Conservation (phyloP, 2,329 filamentous ascomycete genomes). For the Zymoseptoria crescenta region DNA sequence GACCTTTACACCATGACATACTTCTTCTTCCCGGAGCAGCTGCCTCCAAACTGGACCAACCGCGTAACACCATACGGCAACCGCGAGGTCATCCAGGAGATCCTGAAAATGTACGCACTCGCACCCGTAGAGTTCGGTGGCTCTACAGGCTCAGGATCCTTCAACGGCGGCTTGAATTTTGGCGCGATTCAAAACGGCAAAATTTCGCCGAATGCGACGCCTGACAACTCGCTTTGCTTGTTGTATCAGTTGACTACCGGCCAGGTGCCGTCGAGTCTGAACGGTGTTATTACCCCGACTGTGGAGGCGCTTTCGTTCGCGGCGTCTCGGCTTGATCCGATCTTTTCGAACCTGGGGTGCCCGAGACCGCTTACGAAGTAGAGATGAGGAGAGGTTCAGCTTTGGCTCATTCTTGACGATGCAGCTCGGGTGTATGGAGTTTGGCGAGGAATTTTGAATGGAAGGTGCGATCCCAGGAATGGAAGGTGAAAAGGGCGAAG, state of each 20-base stretch:
- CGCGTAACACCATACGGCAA: conserved; percentile 31
- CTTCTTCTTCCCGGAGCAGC: conserved; percentile 39
- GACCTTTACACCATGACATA: conserved; percentile 31
- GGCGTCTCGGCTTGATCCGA: conserved; percentile 24
- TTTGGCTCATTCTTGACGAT: background rate
- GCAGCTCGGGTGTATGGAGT: background rate
- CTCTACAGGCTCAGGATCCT: conserved; percentile 17
- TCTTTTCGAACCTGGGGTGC: conserved; percentile 32
- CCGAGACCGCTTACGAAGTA: conserved; percentile 12
- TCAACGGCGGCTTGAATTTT: conserved; percentile 31
- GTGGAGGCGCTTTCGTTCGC: conserved; percentile 30
- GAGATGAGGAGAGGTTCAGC: background rate
- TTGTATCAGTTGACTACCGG: conserved; percentile 39
- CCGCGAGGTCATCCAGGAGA: conserved; percentile 31
- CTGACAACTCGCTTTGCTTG: conserved; percentile 31
- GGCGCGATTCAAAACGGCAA: conserved; percentile 35
- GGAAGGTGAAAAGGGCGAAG: background rate
- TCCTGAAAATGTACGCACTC: conserved; percentile 35
- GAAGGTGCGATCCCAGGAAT: background rate
- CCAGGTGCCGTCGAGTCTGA: conserved; percentile 31
- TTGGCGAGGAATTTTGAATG: background rate
- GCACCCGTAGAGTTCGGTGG: conserved; percentile 29
- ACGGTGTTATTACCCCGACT: conserved; percentile 33
- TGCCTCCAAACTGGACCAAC: conserved; percentile 36
- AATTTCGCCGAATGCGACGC: conserved; percentile 22